A percentile compares a stretch with the other conserved stretches of the same genome.
Conservation (phyloP, 305 asterid genomes). For the Fraxinus platypoda region DNA sequence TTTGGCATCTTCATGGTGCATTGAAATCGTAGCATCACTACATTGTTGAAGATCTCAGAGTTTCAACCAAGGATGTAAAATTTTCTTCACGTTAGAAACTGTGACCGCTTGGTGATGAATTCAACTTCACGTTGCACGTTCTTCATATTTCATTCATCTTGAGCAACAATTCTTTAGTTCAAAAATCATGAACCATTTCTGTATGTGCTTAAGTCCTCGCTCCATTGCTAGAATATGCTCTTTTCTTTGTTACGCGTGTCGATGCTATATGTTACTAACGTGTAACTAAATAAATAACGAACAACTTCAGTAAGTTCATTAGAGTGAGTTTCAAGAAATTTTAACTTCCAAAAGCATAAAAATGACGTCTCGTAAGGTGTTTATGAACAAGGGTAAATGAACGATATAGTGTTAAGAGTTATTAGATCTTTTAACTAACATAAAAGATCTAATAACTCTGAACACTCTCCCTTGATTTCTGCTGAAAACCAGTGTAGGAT, state of each 20-base stretch:
- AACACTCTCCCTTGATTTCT: too few species aligned
- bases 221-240: not conserved
- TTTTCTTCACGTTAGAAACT: not conserved
- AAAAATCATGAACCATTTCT: not conserved
- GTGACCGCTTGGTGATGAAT: not conserved
- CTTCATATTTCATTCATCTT: not conserved
- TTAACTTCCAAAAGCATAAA: not conserved
- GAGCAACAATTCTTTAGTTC: not conserved
- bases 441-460: too few species aligned
- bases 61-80: not conserved
- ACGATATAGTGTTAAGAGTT: too few species aligned
- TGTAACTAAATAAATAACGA: not conserved
- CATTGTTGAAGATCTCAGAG: not conserved
- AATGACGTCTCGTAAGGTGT: not conserved
- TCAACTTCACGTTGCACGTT: not conserved
- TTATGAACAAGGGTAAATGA: not conserved
- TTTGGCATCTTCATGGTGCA: not conserved
- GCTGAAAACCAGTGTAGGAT: too few species aligned
- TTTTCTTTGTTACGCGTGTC: too few species aligned
- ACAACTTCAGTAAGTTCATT: not conserved
- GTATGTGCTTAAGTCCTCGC: not conserved
- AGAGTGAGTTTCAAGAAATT: not conserved
- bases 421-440: too few species aligned
- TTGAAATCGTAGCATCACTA: not conserved
- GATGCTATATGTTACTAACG: not conserved